Conservation (phyloP, 1,284 basidiomycete genomes). For the Grifola frondosa region DNA sequence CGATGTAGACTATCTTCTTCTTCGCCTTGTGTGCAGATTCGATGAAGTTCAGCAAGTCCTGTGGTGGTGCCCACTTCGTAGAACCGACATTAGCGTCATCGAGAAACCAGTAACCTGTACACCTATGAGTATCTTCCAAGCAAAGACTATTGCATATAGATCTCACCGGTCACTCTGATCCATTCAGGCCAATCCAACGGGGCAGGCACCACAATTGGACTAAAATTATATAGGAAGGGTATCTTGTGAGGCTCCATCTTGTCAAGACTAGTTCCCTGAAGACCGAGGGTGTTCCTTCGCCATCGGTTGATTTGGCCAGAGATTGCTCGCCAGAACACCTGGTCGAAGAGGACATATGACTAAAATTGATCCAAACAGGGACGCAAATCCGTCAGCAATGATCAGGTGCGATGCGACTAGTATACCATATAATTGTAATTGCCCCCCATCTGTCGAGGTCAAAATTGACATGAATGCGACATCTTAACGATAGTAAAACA, state of each 20-base stretch:
- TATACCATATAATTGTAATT: constrained; percentile 96
- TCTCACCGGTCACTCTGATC: constrained; percentile 88
- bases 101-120: constrained; percentile 89
- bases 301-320: constrained; percentile 94
- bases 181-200: constrained; percentile 98
- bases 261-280: constrained; percentile 84
- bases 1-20: constrained; percentile 96
- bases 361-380: constrained; percentile 25
- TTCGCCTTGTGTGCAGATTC: constrained; percentile 66
- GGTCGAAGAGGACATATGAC: constrained; percentile 94
- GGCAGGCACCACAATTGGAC: constrained; percentile 82
- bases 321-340: constrained; percentile 96
- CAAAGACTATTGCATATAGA: constrained; percentile 6
- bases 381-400: neutral
- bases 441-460: constrained; percentile 75
- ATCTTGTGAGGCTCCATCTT: constrained; percentile 96
- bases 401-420: neutral
- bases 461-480: constrained; percentile 19
- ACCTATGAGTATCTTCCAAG: neutral
- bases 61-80: constrained; percentile 86
- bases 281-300: constrained; percentile 77
- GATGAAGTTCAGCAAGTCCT: constrained; percentile 81
- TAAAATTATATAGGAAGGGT: constrained; percentile 98
- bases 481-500: constrained; percentile 1
- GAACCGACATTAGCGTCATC: constrained; percentile 85